Evolutionary conservation across 345 rosid species (phyloP), one percentile per base, ranked within the genome.

Genomic region (Ceriops tagal): DNA sequence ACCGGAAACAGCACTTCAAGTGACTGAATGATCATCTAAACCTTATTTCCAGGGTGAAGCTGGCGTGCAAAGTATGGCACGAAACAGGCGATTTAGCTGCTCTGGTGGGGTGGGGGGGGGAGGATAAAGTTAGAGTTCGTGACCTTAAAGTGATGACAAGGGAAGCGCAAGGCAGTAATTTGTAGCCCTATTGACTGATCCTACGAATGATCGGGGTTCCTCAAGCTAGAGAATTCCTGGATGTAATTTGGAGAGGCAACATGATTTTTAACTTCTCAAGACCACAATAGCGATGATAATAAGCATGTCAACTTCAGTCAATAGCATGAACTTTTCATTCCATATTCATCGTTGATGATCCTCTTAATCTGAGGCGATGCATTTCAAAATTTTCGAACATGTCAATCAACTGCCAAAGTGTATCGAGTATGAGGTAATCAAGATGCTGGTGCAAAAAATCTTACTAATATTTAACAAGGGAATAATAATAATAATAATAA

Each of bases 1-100:
- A 62, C 71, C 11, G 86, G 84, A 37, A 88, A 91, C 77, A 84
- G 77, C 83, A 80, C 88, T 11, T 65, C 88, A 0, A 72, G 32
- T 18, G 75, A 79, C 18, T 28, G 66, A 69, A 73, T 83, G 69
- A 77, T 61, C 66, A 53, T 10, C 2, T 8, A 0, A n/a, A 21
- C n/a, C 16, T 56, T 11, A 27, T 16, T 20, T 28, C 8, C 3
- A n/a, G 22, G 52, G 13, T 19, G 53, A 52, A 16, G 6, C 15
- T 19, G 22, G 11, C 2, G 53, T 53, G 57, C 21, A 61, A 18
- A 64, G 1, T 21, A 34, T 58, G n/a, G 18, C 5, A 27, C 27
- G 19, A 21, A 58, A 43, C 8, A 11, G 28, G 34, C 56, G 53
- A 58, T 70, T 59, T 62, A 74, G 55, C 9, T 61, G 39, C 64